Base-by-base conservation (phyloP, 257 asterid species). In the Eucommia ulmoides region DNA sequence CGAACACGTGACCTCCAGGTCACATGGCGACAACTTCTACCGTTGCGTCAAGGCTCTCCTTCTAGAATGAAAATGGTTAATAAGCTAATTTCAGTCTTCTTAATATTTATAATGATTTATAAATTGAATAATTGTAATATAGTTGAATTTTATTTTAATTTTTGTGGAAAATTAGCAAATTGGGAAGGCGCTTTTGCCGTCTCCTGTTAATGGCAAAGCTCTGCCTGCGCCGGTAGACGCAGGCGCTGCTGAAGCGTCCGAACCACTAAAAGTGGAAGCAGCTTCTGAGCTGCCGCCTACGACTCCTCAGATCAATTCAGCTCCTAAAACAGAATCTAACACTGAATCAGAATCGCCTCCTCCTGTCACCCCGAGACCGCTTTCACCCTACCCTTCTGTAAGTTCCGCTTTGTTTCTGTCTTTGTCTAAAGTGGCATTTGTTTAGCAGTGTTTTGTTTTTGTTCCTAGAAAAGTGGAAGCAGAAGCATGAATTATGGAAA, bases 361-460 rank as follows among this genome's bases (percentile, higher is more conserved):
- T 29, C 72, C 93, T 33, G 59, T 23, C 61, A 33, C 44, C 65
- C 29, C 88, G 51, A 71, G 79, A 59, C 65, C 96, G 18, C 96
- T 80, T 24, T 91, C 96, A 18, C 99, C 96, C 45, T 91, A 76
- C 61, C 89, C 99, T 15, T 81, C 77, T 23, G 98, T 91, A 77
- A 85, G 59, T 65, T 23, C 42, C 2, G 62, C 42, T 55, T 14
- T 10, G 16, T 21, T 14, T 24, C 5, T 8, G 9, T 1, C 41
- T 23, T 59, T 16, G 12, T 23, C 11, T 42, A 29, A 12, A 5
- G 38, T 29, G 38, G n/a, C n/a, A n/a, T n/a, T n/a, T n/a, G n/a
- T n/a, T n/a, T n/a, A n/a, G n/a, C n/a, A n/a, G n/a, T n/a, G n/a
- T n/a, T n/a, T n/a, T n/a, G n/a, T n/a, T n/a, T n/a, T n/a, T n/a